phyloP scores from a whole-genome alignment of 1,284 basidiomycete species.

The Bjerkandera adusta region DNA sequence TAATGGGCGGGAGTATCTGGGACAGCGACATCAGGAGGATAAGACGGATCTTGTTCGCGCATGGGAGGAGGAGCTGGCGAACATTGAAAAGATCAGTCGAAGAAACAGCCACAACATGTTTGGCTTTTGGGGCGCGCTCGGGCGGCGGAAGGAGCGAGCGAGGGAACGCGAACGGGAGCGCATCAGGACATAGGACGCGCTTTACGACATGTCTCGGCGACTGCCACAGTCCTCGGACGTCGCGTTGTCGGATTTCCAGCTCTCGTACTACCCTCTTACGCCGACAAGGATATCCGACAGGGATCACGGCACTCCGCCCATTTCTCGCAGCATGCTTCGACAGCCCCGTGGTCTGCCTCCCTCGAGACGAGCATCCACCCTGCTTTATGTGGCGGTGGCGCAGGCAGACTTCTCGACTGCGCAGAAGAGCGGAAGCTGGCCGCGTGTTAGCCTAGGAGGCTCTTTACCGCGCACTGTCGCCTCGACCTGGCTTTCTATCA shows the following conservation, averaged over 20 bases:
- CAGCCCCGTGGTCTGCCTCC: not conserved
- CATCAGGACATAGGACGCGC: not conserved
- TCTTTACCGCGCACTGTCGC: too few relatives aligned
- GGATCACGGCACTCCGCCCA: not conserved
- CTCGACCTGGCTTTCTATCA: too few relatives aligned
- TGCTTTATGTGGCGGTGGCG: too few relatives aligned
- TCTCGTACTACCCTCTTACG: not conserved
- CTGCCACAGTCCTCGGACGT: not conserved
- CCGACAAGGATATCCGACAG: too few relatives aligned
- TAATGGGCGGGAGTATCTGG: conserved; percentile 14
- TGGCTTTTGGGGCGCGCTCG: conserved; percentile 21
- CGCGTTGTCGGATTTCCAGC: not conserved
- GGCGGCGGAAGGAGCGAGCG: conserved; percentile 6
- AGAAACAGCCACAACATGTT: conserved; percentile 59
- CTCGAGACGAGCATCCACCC: not conserved
- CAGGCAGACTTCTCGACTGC: too few relatives aligned
- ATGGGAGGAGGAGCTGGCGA: conserved; percentile 75
- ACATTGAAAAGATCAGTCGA: conserved; percentile 63
- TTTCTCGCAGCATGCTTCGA: not conserved
- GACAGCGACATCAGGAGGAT: conserved; percentile 16
- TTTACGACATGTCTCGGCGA: not conserved
- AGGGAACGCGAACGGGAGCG: conserved; percentile 7
- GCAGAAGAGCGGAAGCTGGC: too few relatives aligned
- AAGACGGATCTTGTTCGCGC: conserved; percentile 46
- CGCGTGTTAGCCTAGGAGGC: too few relatives aligned